Base-by-base conservation (phyloP, 306 rosid species). In the Ammopiptanthus mongolicus region DNA sequence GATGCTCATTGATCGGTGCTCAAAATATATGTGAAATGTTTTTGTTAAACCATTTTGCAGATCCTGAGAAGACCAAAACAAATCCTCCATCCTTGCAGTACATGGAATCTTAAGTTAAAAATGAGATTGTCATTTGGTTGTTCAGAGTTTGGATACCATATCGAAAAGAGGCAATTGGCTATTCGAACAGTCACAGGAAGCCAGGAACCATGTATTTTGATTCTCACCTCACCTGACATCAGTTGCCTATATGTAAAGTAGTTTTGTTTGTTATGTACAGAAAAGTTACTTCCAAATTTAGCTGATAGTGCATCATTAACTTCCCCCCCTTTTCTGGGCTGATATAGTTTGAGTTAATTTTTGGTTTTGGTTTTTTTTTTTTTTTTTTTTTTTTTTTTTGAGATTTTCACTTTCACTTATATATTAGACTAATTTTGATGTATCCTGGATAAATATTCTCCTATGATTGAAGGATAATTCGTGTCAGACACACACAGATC, bases 31-130 rank as follows among this genome's bases (percentile, higher is more conserved):
- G 72, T 64, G 15, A 68, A 68, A 18, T 58, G 61, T 72, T 33
- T 81, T 68, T 81, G 36, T 15, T 31, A 50, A 79, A 52, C 68
- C 23, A 58, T 64, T 28, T 69, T 89, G 90, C 91, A 93, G 98
- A 87, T 78, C 73, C 83, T 11, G 97, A 80, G 64, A 93, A 85
- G 84, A 91, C 93, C 5, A 88, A 81, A 82, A 88, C 82, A 46
- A 83, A 87, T 75, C 94, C 97, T 51, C 98, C 98, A 25, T 68
- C 92, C 4, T 82, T 88, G 42, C 97, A 91, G 58, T 84, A 84
- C 88, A 93, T 91, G 97, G 97, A 93, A 84, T 84, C 88, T 68
- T 91, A 25, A 90, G 75, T 29, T 34, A 18, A 41, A 37, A 50
- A 63, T 6, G 10, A 59, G 21, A 55, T 23, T 75, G 4, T 52